Base-by-base conservation (phyloP, 2,329 filamentous ascomycete species). In the Penicillium vulpinum region DNA sequence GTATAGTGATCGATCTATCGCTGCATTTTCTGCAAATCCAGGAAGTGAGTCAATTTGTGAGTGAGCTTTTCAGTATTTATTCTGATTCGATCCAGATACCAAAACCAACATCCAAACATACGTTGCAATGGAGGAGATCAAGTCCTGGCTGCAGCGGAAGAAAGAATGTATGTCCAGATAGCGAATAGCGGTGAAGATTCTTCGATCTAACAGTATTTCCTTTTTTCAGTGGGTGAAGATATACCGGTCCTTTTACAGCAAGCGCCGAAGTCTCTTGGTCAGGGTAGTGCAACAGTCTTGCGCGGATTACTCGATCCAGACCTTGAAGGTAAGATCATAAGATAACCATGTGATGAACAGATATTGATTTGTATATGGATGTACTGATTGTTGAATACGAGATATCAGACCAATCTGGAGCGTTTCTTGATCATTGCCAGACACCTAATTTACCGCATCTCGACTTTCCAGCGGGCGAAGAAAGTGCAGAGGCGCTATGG, bases 401-500 rank as follows among this genome's bases (percentile, higher is more conserved):
- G 29, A 4, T 28, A 5, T 26, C n/a, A 67, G 67, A 50, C 6
- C 56, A 62, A 41, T 66, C 65, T 10, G 67, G 67, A 13, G 62
- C 62, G 2, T 70, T 63, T 48, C 51, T 70, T 1, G 61, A 69
- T 11, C 65, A 70, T 53, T 63, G 59, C 31, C 55, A 69, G 40
- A 56, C 64, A 8, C 50, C 62, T 1, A 22, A 51, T 1, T 54
- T 70, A 28, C 63, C 62, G 2, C 46, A 61, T 24, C 59, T 66
- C 5, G 67, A 70, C 24, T 70, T 73, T 40, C 69, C 71, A 3
- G 60, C 56, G 4, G 66, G 62, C 5, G 56, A 64, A 49, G 58
- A 64, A 31, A 68, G 63, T 44, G 71, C 70, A 7, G 62, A 63
- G 40, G 62, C 57, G 33, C 54, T 74, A 47, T 75, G 72, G 73